Evolutionary conservation across 2,329 filamentous ascomycete species (phyloP).

Genomic region (Aspergillus uvarum): DNA sequence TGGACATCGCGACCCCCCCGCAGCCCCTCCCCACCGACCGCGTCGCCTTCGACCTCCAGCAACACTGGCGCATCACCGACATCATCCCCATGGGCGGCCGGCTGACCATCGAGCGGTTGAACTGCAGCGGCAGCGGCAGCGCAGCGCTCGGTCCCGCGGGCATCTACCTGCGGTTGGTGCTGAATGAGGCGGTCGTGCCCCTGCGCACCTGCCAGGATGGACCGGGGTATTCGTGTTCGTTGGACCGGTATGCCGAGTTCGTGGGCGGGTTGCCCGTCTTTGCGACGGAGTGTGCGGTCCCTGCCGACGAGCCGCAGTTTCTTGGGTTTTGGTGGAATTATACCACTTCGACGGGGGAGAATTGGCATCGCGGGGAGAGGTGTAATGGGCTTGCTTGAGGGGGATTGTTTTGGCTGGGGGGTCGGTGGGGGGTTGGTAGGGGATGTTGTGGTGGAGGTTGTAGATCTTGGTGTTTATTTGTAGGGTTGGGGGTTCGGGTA

Average conservation of each 20-base stretch:
- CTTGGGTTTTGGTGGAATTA: constrained; percentile 1
- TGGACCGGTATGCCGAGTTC: constrained; percentile 15
- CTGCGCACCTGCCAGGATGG: constrained; percentile 17
- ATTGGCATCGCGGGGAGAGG: neutral
- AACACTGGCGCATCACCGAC: constrained; percentile 16
- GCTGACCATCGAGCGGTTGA: constrained; percentile 24
- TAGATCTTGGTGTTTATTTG: no score
- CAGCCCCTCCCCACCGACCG: constrained; percentile 20
- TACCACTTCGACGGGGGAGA: neutral
- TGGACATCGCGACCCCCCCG: constrained; percentile 19
- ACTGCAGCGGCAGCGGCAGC: constrained; percentile 18
- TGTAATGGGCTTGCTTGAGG: constrained; percentile 4
- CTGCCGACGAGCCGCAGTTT: neutral
- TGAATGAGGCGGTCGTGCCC: constrained; percentile 26
- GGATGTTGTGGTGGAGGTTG: no score
- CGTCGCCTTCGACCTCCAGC: constrained; percentile 17
- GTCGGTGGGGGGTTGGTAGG: no score
- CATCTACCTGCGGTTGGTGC: constrained; percentile 20
- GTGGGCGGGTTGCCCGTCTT: constrained; percentile 13
- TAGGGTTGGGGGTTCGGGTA: no score
- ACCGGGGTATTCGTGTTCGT: constrained; percentile 21
- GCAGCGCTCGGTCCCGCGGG: constrained; percentile 15
- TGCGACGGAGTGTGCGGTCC: neutral
- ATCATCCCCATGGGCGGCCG: constrained; percentile 24
- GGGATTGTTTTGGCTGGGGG: no score